Conservation (phyloP, 768 basidiomycete genomes). For the Tubosaeta brunneosetosa region DNA sequence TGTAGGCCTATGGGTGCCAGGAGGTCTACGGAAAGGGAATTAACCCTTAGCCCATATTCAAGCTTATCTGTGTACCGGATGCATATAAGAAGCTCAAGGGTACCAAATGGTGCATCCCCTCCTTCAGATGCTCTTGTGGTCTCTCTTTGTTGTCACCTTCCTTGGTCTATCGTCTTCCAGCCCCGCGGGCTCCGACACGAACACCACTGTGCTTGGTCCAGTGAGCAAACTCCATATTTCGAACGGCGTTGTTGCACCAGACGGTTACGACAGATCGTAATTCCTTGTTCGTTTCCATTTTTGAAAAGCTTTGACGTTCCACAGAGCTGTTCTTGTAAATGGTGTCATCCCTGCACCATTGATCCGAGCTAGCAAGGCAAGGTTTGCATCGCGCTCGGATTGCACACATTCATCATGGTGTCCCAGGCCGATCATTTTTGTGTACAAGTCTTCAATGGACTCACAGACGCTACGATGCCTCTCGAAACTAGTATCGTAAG, state of each 20-base stretch:
- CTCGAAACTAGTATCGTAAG: slow-evolving; percentile 38
- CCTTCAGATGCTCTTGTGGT: neutral
- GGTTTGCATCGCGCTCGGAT: neutral
- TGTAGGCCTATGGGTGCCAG: neutral
- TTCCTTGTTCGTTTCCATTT: neutral
- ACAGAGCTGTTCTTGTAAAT: slow-evolving; percentile 37
- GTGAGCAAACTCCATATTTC: slow-evolving; percentile 26
- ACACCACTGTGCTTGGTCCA: no score
- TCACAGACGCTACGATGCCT: slow-evolving; percentile 44
- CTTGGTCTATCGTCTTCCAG: no score
- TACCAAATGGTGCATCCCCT: neutral
- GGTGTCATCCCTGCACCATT: slow-evolving; percentile 42
- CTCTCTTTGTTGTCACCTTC: neutral
- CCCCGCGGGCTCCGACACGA: no score
- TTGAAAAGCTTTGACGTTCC: neutral
- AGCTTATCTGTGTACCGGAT: neutral
- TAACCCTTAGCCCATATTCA: neutral
- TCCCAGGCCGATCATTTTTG: slow-evolving; percentile 33
- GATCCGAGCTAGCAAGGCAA: slow-evolving; percentile 36
- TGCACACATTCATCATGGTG: neutral
- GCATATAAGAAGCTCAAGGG: neutral
- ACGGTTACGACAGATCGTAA: slow-evolving; percentile 39
- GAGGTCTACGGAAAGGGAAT: neutral
- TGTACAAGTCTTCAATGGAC: slow-evolving; percentile 40
- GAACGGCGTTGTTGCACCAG: slow-evolving; percentile 38